A percentile compares a stretch with the other conserved stretches of the same genome.
phyloP scores from a whole-genome alignment of 495 filamentous ascomycete species.

The Penicillium egyptiacum region DNA sequence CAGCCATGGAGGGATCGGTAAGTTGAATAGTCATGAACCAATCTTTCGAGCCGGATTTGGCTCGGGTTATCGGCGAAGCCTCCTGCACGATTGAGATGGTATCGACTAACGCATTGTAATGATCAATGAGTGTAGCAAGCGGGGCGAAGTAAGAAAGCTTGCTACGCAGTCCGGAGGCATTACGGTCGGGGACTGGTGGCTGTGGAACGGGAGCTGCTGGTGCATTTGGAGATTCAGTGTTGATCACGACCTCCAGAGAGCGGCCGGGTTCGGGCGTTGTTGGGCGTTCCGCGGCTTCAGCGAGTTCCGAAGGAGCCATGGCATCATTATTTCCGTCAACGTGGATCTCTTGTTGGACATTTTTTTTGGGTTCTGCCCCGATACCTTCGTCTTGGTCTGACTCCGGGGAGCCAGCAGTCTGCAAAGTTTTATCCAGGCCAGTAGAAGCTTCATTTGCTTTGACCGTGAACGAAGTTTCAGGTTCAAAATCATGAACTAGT shows the following conservation, averaged over 20 bases:
- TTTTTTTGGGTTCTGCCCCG: neutral
- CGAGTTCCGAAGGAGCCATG: neutral
- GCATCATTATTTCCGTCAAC: neutral
- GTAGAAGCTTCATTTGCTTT: conserved; percentile 13
- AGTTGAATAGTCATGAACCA: conserved; percentile 68
- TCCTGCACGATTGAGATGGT: conserved; percentile 67
- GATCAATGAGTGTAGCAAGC: conserved; percentile 60
- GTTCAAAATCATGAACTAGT: neutral
- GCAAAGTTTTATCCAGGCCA: neutral
- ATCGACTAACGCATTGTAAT: conserved; percentile 57
- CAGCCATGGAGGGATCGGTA: conserved; percentile 61
- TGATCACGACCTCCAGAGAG: conserved; percentile 6
- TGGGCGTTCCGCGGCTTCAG: neutral
- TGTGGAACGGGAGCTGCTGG: conserved; percentile 16
- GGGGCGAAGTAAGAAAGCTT: conserved; percentile 66
- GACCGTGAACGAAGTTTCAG: conserved; percentile 10
- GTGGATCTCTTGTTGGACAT: neutral
- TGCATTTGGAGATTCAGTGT: neutral
- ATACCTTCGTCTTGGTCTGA: neutral
- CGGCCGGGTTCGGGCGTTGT: neutral
- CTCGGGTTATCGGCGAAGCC: conserved; percentile 54
- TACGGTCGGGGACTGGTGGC: conserved; percentile 28
- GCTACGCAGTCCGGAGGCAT: conserved; percentile 56
- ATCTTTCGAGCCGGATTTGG: conserved; percentile 66
- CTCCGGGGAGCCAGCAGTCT: neutral